Base-by-base conservation (phyloP, 2,329 filamentous ascomycete species). In the Macrophomina phaseolina region DNA sequence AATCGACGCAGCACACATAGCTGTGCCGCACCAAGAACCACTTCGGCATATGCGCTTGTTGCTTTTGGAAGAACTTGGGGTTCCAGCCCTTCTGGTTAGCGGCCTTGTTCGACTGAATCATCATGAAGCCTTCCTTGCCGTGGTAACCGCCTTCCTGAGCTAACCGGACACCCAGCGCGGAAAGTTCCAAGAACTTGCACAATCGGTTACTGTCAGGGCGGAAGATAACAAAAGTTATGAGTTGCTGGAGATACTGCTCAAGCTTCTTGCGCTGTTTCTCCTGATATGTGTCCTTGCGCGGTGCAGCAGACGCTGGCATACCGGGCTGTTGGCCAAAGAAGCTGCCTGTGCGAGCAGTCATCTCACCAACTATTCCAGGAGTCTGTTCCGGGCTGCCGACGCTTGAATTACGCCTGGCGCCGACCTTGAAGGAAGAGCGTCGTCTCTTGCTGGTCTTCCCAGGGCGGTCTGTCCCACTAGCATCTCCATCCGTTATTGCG, bases 21-120 rank as follows among this genome's bases (percentile, higher is more conserved):
- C 93, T 98, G 79, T 98, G 94, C 62, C 95, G 86, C n/a, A 99
- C 93, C 23, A 98, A 84, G 76, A 99, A 99, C 95, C 95, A 99
- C 78, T 97, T 97, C 18, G 93, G 92, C 68, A 89, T 91, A 79
- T 97, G 94, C 12, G 93, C 88, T 63, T 89, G 88, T 12, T 48
- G 48, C 30, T 52, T 62, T 23, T 23, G 23, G 53, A 66, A 66
- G 34, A 60, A 61, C 6, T 49, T 46, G 16, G 56, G 56, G 69
- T 97, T 86, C 75, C 95, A 83, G 40, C 94, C 90, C 70, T 90
- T 90, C 68, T 94, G 93, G 78, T 97, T 93, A 30, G 97, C 84
- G 3, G 93, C 94, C 75, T 97, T 96, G 16, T 91, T 90, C 5
- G 93, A 96, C 73, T 96, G 92, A 70, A 99, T 97, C 71, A 96